Base-by-base conservation (phyloP, 2,329 filamentous ascomycete genomes). In the Byssoonygena ceratinophila region DNA sequence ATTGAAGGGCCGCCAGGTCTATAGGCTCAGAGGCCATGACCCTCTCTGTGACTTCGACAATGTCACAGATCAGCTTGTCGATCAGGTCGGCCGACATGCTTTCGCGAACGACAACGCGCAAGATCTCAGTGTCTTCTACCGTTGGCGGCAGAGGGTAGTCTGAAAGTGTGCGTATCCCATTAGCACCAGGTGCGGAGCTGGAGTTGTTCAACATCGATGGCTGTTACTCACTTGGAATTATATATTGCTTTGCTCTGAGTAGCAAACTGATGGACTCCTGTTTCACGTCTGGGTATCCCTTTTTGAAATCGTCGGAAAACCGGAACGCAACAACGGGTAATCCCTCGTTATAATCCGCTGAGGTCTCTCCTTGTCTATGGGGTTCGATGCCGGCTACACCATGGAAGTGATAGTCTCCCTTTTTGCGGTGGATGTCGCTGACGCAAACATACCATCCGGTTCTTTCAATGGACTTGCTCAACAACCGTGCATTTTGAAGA, bases 321-420 rank as follows among this genome's bases (percentile, higher is more conserved):
- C 75, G 72, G 66, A 85, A 86, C 0, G 82, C 75, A n/a, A 85
- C 82, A 1, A 85, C 82, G 0, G 82, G 82, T 4, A 85, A 66
- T 3, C 83, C 82, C 1, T 81, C 74, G 43, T 81, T 78, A 67
- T 83, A 86, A 48, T 76, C 75, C 1, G 76, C 78, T 4, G 74
- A 79, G 0, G 74, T 79, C 58, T 81, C 75, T 22, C 70, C 70
- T 8, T 68, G 69, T 37, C 60, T 59, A 22, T 69, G 68, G 47
- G 71, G 72, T 4, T 68, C 62, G 1, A 68, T 65, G 22, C 69
- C 63, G 56, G 73, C 69, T 1, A 69, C 68, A 27, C 71, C 67
- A 39, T 67, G 63, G 53, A 70, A 72, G 8, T 66, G 64, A 52
- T 69, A 62, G 14, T 71, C 65, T 2, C 74, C 74, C 56, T 77